These are phyloP conservation scores for Ogataea henricii DNA, from an alignment of 805 yeast genomes.

Conservation along the genomic window DNA sequence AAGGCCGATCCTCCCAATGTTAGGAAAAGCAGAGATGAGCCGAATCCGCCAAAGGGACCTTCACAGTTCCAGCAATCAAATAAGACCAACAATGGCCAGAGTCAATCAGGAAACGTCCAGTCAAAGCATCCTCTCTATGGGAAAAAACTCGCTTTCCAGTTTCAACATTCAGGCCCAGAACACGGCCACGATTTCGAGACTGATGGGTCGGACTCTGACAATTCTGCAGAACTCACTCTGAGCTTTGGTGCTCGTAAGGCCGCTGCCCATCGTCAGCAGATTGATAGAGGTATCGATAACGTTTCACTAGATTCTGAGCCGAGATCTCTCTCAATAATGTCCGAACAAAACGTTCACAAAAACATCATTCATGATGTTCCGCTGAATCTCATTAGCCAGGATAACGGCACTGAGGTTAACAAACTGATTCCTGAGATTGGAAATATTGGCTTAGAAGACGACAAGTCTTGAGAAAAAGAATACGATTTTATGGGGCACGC, in stretches of 20 bases:
- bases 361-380: constrained; percentile 20
- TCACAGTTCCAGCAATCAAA: not conserved
- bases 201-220: constrained; percentile 17
- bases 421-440: constrained; percentile 16
- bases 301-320: constrained; percentile 6
- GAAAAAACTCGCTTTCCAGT: constrained; percentile 12
- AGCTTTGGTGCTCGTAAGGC: constrained; percentile 18
- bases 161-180: not conserved
- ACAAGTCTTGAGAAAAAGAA: not conserved
- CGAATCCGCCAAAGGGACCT: not conserved
- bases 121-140: constrained; percentile 24
- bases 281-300: constrained; percentile 3
- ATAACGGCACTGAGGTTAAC: constrained; percentile 10
- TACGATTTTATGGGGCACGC: not conserved
- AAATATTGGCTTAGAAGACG: constrained; percentile 7
- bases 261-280: not conserved
- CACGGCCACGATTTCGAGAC: constrained; percentile 11
- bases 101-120: not conserved
- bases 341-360: constrained; percentile 1
- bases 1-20: not conserved
- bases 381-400: constrained; percentile 11
- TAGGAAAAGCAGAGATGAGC: not conserved
- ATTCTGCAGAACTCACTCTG: constrained; percentile 23
- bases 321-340: not conserved
- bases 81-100: not conserved